A percentile compares a stretch with the other conserved stretches of the same genome.
Evolutionary conservation across 2,329 filamentous ascomycete genomes (phyloP).

Genomic region (Bipolaris sorokiniana): DNA sequence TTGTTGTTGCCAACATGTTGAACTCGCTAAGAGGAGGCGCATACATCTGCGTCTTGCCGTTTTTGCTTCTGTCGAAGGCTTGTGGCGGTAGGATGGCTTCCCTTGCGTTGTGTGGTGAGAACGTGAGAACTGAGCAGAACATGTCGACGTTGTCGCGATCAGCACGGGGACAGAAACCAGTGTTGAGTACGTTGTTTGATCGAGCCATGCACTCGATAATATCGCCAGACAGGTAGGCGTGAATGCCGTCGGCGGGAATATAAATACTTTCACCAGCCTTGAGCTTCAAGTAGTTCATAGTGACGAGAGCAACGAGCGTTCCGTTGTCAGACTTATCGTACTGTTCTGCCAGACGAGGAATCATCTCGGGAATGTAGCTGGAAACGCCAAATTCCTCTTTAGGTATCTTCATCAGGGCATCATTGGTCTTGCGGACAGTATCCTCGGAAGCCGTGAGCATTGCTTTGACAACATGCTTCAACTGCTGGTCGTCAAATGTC

Average conservation of each 20-base stretch:
- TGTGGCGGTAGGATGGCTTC: slow-evolving; percentile 63
- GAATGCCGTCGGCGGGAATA: slow-evolving; percentile 75
- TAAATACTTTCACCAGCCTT: slow-evolving; percentile 70
- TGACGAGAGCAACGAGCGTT: slow-evolving; percentile 70
- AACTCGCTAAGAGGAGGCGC: slow-evolving; percentile 75
- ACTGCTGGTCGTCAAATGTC: slow-evolving; percentile 62
- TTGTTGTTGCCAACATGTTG: slow-evolving; percentile 66
- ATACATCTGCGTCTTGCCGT: slow-evolving; percentile 68
- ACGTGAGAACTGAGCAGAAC: slow-evolving; percentile 68
- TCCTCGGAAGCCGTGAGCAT: slow-evolving; percentile 63
- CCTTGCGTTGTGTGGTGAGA: slow-evolving; percentile 64
- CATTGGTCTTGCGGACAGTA: slow-evolving; percentile 60
- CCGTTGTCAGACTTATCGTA: slow-evolving; percentile 70
- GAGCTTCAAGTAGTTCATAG: slow-evolving; percentile 76
- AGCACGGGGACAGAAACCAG: slow-evolving; percentile 72
- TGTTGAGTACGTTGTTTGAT: slow-evolving; percentile 75
- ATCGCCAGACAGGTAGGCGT: slow-evolving; percentile 74
- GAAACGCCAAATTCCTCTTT: slow-evolving; percentile 59
- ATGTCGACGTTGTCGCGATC: slow-evolving; percentile 69
- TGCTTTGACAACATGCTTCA: slow-evolving; percentile 62
- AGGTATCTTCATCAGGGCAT: slow-evolving; percentile 58
- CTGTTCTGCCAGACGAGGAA: slow-evolving; percentile 68
- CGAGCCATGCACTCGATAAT: slow-evolving; percentile 82
- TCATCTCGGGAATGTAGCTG: slow-evolving; percentile 67
- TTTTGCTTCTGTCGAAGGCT: slow-evolving; percentile 58